Base-by-base conservation (phyloP, 1,284 basidiomycete genomes). In the Cryptococcus maquisensis region DNA sequence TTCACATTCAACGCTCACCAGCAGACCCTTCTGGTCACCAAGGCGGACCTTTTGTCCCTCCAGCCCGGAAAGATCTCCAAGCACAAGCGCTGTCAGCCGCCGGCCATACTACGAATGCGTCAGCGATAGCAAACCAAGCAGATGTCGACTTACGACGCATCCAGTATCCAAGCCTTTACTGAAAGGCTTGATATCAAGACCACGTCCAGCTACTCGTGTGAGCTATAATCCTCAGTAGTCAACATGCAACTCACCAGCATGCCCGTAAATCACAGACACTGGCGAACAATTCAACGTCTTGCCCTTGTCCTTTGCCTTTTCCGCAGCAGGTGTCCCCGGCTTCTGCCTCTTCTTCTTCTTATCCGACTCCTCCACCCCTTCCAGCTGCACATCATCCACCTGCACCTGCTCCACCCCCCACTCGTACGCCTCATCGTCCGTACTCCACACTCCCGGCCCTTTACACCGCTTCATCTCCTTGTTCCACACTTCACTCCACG, bases 131-230 rank as follows among this genome's bases (percentile, higher is more conserved):
- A 10, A n/a, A 10, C 24, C 6, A 8, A 16, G 16, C 16, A 21
- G 13, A 37, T 32, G 24, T 18, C 13, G 3, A 68, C 70, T 61
- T 51, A 72, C 70, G 66, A 91, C 85, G 66, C 90, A 93, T 7
- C 88, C 90, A 0, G 86, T 82, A 69, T 94, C 90, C 38, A 92
- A 71, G 2, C 90, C 90, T 56, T 90, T 77, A 2, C 84, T 83
- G 85, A 86, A 91, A 28, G 85, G 79, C 60, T 86, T 85, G 62
- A 89, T 74, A 67, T 91, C 87, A 9, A 92, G 78, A 16, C 87
- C 87, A 20, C 87, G 79, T 3, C 80, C 77, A 4, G 90, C 89
- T 67, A 38, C 18, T 4, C 7, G 42, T n/a, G 54, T 35, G 35
- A 41, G 45, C 39, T 40, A n/a, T 12, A 36, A 26, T 9, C n/a